A percentile compares a stretch with the other conserved stretches of the same genome.
phyloP scores from a whole-genome alignment of 2,329 filamentous ascomycete genomes.

The Pyrenophora teres region DNA sequence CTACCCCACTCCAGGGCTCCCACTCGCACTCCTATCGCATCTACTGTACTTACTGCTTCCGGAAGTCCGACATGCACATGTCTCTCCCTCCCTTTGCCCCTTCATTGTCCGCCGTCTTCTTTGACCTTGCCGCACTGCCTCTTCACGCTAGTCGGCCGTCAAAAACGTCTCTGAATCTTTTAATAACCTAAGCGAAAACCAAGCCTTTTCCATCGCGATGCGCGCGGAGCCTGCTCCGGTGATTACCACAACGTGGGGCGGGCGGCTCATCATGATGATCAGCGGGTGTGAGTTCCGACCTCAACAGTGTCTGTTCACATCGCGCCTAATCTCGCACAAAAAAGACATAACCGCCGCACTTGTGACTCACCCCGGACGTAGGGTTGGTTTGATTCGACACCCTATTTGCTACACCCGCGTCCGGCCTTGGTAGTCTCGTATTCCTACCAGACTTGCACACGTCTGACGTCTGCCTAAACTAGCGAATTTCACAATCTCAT shows the following conservation, averaged over 20 bases:
- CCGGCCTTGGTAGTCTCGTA: no score
- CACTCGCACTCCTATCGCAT: neutral
- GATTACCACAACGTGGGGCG: constrained; percentile 14
- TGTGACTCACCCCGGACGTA: no score
- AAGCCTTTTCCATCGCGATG: constrained; percentile 10
- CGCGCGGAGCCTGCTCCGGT: constrained; percentile 8
- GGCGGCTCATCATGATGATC: constrained; percentile 17
- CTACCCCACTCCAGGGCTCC: constrained; percentile 4
- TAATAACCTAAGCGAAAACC: constrained; percentile 13
- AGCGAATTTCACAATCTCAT: no score
- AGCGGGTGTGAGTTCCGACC: constrained; percentile 3
- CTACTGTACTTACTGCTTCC: neutral
- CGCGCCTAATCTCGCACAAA: neutral
- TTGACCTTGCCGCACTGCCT: neutral
- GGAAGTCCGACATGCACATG: neutral
- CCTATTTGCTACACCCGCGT: no score
- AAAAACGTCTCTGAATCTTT: constrained; percentile 12
- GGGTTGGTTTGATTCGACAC: neutral
- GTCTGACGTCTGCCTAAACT: no score
- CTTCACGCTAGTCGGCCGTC: constrained; percentile 5
- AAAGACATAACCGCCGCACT: neutral
- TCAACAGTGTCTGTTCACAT: constrained; percentile 9
- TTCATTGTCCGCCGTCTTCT: neutral
- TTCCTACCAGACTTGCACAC: no score
- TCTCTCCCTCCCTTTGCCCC: neutral